Evolutionary conservation across 2,329 filamentous ascomycete genomes (phyloP).

Genomic region (Fusarium odoratissimum): DNA sequence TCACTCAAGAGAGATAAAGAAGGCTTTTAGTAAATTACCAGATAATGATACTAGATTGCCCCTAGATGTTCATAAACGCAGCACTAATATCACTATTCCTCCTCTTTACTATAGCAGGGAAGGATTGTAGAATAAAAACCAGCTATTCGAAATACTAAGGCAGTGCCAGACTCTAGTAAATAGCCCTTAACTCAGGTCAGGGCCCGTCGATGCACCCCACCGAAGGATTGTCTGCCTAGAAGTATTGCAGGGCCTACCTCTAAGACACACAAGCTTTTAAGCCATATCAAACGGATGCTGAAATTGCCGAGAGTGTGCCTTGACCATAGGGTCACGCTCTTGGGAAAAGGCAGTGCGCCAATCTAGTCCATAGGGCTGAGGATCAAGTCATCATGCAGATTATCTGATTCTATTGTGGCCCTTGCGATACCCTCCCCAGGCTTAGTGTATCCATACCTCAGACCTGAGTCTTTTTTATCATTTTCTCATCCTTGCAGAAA

Average conservation of each 20-base stretch:
- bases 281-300: neutral
- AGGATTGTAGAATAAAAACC: rapidly evolving
- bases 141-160: neutral
- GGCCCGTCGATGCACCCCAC: neutral
- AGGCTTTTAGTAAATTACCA: neutral
- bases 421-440: too few relatives aligned
- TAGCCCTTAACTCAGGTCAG: neutral
- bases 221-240: neutral
- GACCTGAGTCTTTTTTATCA: neutral
- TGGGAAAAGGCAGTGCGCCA: neutral
- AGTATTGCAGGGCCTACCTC: neutral
- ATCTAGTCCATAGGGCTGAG: neutral
- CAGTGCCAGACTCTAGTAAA: neutral
- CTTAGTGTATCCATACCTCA: neutral
- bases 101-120: neutral
- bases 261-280: neutral
- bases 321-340: neutral
- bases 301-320: neutral
- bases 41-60: neutral
- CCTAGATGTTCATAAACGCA: neutral
- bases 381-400: neutral
- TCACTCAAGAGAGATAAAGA: neutral
- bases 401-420: too few relatives aligned
- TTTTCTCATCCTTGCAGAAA: neutral
- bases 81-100: neutral